Evolutionary conservation across 345 rosid species (phyloP).

Genomic region (Lumnitzera littorea): DNA sequence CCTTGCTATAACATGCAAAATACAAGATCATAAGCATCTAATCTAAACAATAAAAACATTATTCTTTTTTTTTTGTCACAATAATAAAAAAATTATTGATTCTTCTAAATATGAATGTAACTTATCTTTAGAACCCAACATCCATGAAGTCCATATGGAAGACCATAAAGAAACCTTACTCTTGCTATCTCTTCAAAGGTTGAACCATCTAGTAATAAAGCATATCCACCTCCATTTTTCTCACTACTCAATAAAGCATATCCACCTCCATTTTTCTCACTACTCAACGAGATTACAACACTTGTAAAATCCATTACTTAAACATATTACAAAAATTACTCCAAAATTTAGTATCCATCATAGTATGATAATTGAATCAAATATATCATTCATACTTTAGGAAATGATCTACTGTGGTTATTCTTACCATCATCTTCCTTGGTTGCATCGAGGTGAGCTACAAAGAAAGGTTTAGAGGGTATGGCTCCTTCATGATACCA

Average conservation of each 20-base stretch:
- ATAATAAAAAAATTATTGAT: too few relatives aligned
- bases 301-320: conserved; percentile 27
- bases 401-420: too few relatives aligned
- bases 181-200: conserved; percentile 88
- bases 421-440: conserved; percentile 88
- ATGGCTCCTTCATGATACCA: conserved; percentile 75
- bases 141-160: conserved; percentile 93
- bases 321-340: too few relatives aligned
- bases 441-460: conserved; percentile 73
- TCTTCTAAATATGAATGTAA: too few relatives aligned
- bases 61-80: too few relatives aligned
- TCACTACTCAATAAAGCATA: conserved; percentile 77
- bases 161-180: conserved; percentile 87
- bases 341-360: too few relatives aligned
- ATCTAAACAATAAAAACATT: too few relatives aligned
- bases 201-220: conserved; percentile 66
- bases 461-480: conserved; percentile 90
- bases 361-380: too few relatives aligned
- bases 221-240: conserved; percentile 77
- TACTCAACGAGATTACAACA: conserved; percentile 72
- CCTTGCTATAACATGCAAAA: too few relatives aligned
- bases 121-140: conserved; percentile 71
- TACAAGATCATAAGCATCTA: too few relatives aligned
- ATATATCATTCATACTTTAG: too few relatives aligned
- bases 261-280: conserved; percentile 76